A percentile compares a stretch with the other conserved stretches of the same genome.
phyloP scores from a whole-genome alignment of 169 alveolate genomes.

The Cryptosporidium tyzzeri region DNA sequence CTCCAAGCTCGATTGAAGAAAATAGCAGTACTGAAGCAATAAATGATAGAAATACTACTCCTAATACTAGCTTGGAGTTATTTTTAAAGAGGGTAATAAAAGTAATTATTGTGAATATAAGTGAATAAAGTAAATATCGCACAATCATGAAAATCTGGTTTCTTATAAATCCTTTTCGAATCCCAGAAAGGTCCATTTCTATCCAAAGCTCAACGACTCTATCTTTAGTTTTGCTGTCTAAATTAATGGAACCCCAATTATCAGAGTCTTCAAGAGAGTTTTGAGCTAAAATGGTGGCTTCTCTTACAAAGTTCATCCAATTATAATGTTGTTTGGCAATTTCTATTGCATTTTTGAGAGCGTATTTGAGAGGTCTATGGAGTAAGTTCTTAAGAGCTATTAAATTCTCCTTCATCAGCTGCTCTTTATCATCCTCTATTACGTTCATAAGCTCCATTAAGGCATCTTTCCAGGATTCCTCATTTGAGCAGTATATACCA shows the following conservation, averaged over 20 bases:
- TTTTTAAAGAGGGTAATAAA: conserved; percentile 12
- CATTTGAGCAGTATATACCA: conserved; percentile 34
- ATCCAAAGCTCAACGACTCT: conserved; percentile 59
- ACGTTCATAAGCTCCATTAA: conserved; percentile 16
- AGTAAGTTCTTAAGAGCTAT: conserved; percentile 47
- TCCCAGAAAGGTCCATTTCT: conserved; percentile 16
- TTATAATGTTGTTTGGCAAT: neutral
- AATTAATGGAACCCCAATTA: neutral
- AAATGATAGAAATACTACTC: conserved; percentile 11
- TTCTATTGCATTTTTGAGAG: conserved; percentile 7
- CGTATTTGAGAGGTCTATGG: conserved; percentile 61
- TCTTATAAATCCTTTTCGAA: neutral
- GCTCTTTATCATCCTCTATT: conserved; percentile 66
- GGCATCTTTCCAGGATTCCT: conserved; percentile 56
- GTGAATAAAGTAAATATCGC: conserved; percentile 10
- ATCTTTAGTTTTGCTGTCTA: conserved; percentile 26
- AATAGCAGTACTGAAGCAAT: conserved; percentile 3
- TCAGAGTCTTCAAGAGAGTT: conserved; percentile 38
- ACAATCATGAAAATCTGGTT: conserved; percentile 7
- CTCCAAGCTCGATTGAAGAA: conserved; percentile 22
- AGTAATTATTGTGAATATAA: neutral
- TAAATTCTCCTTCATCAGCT: conserved; percentile 53
- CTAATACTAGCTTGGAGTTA: neutral
- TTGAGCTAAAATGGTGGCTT: conserved; percentile 29
- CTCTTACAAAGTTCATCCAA: conserved; percentile 48